phyloP scores from a whole-genome alignment of 176 grass and related monocot genomes.

The Pontederia crassipes region DNA sequence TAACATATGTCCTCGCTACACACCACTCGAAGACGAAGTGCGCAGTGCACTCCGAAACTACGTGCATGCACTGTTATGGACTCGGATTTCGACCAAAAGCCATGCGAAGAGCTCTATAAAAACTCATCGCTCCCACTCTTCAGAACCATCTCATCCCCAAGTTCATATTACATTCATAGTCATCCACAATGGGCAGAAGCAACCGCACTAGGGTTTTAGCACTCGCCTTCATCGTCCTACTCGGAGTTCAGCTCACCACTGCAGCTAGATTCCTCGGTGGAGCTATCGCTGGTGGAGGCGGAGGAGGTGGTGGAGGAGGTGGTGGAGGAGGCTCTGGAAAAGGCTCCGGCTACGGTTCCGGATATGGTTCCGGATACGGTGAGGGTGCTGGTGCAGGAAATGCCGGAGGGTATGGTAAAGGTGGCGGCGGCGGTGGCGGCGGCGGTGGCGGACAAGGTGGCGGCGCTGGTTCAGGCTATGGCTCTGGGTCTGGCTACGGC shows the following conservation, averaged over 20 bases:
- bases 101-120: not conserved
- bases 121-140: not conserved
- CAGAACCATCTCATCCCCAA: not conserved
- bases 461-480: not conserved
- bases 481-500: conserved; percentile 2
- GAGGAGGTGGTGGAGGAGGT: not conserved
- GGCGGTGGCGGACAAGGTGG: not conserved
- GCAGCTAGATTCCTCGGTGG: conserved; percentile 7
- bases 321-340: not conserved
- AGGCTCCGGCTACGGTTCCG: not conserved
- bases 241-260: not conserved
- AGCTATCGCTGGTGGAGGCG: not conserved
- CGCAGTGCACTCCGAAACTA: not conserved
- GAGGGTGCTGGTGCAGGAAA: not conserved
- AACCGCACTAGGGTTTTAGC: not conserved
- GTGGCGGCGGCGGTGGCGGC: not conserved
- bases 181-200: not conserved
- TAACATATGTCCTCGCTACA: no score
- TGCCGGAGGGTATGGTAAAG: not conserved
- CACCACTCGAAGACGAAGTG: no score
- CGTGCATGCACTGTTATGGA: not conserved
- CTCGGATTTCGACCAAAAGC: not conserved
- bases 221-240: not conserved
- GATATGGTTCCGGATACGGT: conserved; percentile 1
- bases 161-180: not conserved